Evolutionary conservation across 129 eudicot genomes (phyloP).

Genomic region (Gnaphalium uliginosum): DNA sequence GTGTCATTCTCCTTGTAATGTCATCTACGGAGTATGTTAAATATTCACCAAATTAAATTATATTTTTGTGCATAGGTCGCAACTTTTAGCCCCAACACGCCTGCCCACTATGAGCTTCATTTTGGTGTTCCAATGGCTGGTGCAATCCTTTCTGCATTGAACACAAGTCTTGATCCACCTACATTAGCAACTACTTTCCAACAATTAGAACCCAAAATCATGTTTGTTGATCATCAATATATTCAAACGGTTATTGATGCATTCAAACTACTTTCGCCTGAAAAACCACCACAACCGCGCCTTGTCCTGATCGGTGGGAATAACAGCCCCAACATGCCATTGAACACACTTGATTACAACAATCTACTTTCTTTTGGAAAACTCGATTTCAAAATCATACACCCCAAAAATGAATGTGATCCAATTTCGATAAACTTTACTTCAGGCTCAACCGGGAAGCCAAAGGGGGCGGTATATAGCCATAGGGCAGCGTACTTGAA

Average conservation of each 20-base stretch:
- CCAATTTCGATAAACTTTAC: constrained; percentile 70
- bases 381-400: constrained; percentile 38
- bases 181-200: constrained; percentile 42
- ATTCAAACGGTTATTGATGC: constrained; percentile 34
- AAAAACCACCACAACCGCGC: constrained; percentile 23
- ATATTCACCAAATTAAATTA: too few relatives aligned
- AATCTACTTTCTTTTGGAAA: constrained; percentile 47
- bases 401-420: constrained; percentile 52
- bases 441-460: constrained; percentile 69
- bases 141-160: constrained; percentile 56
- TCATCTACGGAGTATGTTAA: too few relatives aligned
- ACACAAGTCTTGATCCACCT: constrained; percentile 53
- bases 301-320: constrained; percentile 34
- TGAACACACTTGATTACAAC: constrained; percentile 33
- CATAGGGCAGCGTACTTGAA: constrained; percentile 68
- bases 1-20: too few relatives aligned
- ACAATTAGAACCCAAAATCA: constrained; percentile 42
- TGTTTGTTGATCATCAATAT: constrained; percentile 49
- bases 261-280: constrained; percentile 13
- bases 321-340: not conserved
- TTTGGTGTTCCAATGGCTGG: constrained; percentile 79
- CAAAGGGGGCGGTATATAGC: constrained; percentile 72
- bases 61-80: constrained; percentile 46
- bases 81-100: constrained; percentile 57
- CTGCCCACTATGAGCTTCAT: constrained; percentile 73